Base-by-base conservation (phyloP, 768 basidiomycete genomes). In the Paxillus rubicundulus region DNA sequence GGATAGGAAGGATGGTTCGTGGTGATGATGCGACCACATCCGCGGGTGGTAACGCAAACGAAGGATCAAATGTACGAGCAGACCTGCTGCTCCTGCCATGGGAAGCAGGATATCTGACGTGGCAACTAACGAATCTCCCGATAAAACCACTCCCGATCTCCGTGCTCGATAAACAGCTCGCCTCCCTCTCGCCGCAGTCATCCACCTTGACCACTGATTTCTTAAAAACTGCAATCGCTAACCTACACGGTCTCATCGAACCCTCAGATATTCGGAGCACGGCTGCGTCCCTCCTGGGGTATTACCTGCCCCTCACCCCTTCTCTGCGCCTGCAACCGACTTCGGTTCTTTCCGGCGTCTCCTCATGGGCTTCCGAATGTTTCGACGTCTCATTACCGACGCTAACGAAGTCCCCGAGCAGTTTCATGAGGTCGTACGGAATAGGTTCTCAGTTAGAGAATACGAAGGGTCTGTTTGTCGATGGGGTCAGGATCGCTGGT, bases 1-100 rank as follows among this genome's bases (percentile, higher is more conserved):
- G 94, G 52, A 82, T 96, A 40, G 89, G 90, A 3, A 80, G 92
- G 49, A 92, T 93, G 0, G 92, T 89, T 18, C 83, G 92, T 58
- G 87, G 82, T 2, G 75, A 77, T 8, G 67, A 69, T 38, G 74
- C 75, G 14, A 61, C 69, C 8, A 86, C 86, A 27, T 44, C 47
- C 4, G n/a, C 2, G 42, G 28, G 32, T 7, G 37, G 34, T 1
- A 39, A 45, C 9, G 36, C 39, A 14, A 30, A 14, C 2, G 34
- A 12, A 20, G 45, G 5, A 36, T 46, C 37, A 32, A 9, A 3
- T 80, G 88, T 47, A 28, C 65, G 58, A 32, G 90, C 89, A 2
- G 93, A 97, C 68, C 69, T 94, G 37, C 77, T 95, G 28, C 74
- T 94, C 33, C 73, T 87, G 13, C 87, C 89, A 13, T 92, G 86